phyloP scores from a whole-genome alignment of 1,284 basidiomycete genomes.

The Singerocomus inundabilis region DNA sequence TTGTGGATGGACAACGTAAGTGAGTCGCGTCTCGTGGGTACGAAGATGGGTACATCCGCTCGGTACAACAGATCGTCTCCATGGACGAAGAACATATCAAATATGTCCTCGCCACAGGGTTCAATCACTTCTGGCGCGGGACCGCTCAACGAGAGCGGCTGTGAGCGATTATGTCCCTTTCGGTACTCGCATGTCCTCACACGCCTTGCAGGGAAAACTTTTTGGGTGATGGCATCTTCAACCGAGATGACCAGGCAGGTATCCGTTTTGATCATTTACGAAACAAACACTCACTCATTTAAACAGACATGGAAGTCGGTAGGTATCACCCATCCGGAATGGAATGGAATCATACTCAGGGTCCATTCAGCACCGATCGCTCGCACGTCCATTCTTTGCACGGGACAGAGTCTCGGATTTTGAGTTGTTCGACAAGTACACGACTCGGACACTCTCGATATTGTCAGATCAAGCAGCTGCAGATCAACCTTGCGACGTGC shows the following conservation, averaged over 20 bases:
- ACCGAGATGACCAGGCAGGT: slow-evolving; percentile 64
- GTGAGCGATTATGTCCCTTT: slow-evolving; percentile 38
- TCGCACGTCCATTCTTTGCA: slow-evolving; percentile 71
- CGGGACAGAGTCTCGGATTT: slow-evolving; percentile 70
- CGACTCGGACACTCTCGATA: slow-evolving; percentile 47
- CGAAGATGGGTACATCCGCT: background rate
- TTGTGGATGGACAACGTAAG: slow-evolving; percentile 65
- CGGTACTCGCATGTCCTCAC: background rate
- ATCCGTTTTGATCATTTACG: slow-evolving; percentile 4
- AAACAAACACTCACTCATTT: slow-evolving; percentile 8
- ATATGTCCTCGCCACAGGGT: slow-evolving; percentile 65
- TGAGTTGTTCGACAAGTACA: slow-evolving; percentile 60
- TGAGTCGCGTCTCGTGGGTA: slow-evolving; percentile 1
- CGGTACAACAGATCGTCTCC: slow-evolving; percentile 52
- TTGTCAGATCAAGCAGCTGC: slow-evolving; percentile 41
- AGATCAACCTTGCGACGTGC: slow-evolving; percentile 51
- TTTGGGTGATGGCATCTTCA: slow-evolving; percentile 71
- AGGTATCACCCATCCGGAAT: slow-evolving; percentile 16
- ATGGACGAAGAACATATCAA: slow-evolving; percentile 72
- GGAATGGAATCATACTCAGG: slow-evolving; percentile 5
- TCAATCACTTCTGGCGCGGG: slow-evolving; percentile 64
- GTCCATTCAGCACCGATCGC: slow-evolving; percentile 53
- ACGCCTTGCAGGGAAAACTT: slow-evolving; percentile 55
- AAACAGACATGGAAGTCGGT: slow-evolving; percentile 55
- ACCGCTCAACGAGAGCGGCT: slow-evolving; percentile 58